Evolutionary conservation across 129 eudicot species (phyloP).

Genomic region (Rutidosis leptorrhynchoides): DNA sequence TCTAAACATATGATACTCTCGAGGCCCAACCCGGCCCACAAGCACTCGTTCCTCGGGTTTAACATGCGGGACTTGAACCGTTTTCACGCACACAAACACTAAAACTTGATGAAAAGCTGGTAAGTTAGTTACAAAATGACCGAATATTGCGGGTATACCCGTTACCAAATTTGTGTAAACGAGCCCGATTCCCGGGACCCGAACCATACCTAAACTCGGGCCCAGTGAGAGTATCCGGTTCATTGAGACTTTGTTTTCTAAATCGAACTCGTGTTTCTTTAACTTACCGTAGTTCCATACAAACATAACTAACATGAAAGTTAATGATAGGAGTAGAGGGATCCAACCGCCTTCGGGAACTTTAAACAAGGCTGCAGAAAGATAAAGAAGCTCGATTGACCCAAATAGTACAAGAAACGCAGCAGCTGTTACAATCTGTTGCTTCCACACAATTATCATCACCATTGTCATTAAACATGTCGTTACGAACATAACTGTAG

Average conservation of each 20-base stretch:
- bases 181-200: conserved; percentile 52
- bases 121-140: conserved; percentile 52
- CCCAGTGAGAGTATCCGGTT: conserved; percentile 43
- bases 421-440: conserved; percentile 26
- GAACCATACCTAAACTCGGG: conserved; percentile 52
- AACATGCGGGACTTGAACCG: conserved; percentile 48
- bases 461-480: conserved; percentile 59
- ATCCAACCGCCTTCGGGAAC: conserved; percentile 65
- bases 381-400: conserved; percentile 48
- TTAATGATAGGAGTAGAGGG: conserved; percentile 40
- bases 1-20: conserved; percentile 47
- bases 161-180: conserved; percentile 41
- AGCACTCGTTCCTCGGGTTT: conserved; percentile 40
- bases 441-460: conserved; percentile 54
- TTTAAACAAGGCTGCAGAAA: conserved; percentile 49
- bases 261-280: conserved; percentile 50
- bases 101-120: conserved; percentile 59
- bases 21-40: conserved; percentile 44
- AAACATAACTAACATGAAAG: conserved; percentile 43
- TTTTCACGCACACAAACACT: conserved; percentile 44
- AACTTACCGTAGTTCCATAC: conserved; percentile 55
- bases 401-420: conserved; percentile 46
- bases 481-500: conserved; percentile 55
- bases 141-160: conserved; percentile 50
- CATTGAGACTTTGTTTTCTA: conserved; percentile 53